Conservation (phyloP, 2,329 filamentous ascomycete genomes). For the Hymenoscyphus albidus region DNA sequence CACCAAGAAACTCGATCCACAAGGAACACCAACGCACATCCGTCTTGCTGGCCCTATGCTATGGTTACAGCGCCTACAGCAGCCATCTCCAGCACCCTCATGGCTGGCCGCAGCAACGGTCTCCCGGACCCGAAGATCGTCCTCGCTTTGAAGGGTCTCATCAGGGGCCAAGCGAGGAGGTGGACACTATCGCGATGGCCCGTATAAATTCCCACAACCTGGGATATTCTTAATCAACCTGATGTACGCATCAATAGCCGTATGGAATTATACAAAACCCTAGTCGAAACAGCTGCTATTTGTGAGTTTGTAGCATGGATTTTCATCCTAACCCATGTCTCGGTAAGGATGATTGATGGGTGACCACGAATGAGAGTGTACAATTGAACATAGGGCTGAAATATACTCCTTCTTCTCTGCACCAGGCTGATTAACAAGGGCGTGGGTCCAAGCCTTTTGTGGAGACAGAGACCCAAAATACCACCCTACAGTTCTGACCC, state of each 20-base stretch:
- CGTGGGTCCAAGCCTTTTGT: neutral
- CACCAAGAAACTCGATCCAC: neutral
- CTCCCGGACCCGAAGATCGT: constrained; percentile 2
- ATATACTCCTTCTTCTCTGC: constrained; percentile 10
- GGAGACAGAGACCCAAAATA: constrained; percentile 10
- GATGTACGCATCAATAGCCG: neutral
- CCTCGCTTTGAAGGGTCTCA: neutral
- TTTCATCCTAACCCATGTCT: neutral
- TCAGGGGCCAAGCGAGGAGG: neutral
- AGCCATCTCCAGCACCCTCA: neutral
- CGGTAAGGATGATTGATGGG: neutral
- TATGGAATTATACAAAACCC: neutral
- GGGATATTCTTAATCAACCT: neutral
- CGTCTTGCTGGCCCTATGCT: neutral
- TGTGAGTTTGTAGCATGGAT: constrained; percentile 7
- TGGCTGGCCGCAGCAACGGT: neutral
- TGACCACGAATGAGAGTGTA: constrained; percentile 5
- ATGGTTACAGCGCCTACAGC: neutral
- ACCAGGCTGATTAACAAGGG: neutral
- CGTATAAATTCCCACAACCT: neutral
- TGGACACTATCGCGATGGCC: neutral
- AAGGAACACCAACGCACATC: neutral
- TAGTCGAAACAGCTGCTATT: neutral
- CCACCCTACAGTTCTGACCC: neutral
- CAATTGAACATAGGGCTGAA: constrained; percentile 12